Evolutionary conservation across 2,329 filamentous ascomycete genomes (phyloP).

Genomic region (Lasiodiplodia sp.): DNA sequence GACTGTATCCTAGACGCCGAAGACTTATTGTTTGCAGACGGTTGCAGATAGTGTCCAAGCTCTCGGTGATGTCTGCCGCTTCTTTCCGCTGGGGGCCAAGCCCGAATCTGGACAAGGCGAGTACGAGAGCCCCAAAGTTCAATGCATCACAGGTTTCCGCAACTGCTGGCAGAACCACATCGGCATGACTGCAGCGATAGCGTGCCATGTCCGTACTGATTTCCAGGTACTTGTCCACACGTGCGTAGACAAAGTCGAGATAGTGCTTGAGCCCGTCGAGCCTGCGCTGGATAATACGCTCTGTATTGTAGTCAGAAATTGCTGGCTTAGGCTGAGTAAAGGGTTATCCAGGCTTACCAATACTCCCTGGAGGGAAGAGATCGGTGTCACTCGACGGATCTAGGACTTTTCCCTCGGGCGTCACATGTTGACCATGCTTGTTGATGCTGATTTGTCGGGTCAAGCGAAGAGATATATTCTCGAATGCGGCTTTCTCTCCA

Average conservation of each 20-base stretch:
- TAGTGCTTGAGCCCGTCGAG: too few relatives aligned
- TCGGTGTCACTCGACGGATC: too few relatives aligned
- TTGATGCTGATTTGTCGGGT: background rate
- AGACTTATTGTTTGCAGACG: background rate
- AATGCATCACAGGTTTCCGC: background rate
- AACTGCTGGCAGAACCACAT: fast-evolving
- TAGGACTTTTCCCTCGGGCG: too few relatives aligned
- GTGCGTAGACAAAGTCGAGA: background rate
- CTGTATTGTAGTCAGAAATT: too few relatives aligned
- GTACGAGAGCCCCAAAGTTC: background rate
- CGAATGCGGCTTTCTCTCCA: background rate
- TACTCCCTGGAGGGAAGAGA: too few relatives aligned
- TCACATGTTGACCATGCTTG: background rate
- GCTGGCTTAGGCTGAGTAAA: too few relatives aligned
- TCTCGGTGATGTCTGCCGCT: background rate
- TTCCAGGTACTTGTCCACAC: background rate
- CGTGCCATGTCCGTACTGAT: background rate
- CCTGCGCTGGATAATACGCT: too few relatives aligned
- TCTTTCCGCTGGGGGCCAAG: background rate
- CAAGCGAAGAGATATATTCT: background rate
- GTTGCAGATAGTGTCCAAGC: background rate
- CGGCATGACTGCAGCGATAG: background rate
- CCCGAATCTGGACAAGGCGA: background rate
- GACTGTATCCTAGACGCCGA: background rate
- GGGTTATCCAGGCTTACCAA: too few relatives aligned